These are phyloP conservation scores for Exophiala oligosperma DNA, from an alignment of 2,329 filamentous ascomycete species.

Conservation along the genomic window DNA sequence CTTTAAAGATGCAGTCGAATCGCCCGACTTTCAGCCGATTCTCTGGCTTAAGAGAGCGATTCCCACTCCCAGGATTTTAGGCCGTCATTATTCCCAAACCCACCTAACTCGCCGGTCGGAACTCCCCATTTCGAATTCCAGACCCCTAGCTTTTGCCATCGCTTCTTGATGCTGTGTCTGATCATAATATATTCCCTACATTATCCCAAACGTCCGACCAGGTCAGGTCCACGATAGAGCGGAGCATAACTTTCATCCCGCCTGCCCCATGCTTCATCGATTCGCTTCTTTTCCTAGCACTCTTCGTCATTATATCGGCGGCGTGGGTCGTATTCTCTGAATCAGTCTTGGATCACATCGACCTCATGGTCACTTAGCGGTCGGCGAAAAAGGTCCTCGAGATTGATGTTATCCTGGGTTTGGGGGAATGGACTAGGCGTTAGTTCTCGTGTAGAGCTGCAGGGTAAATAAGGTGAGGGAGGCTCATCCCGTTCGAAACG, in stretches of 20 bases:
- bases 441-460: slow-evolving; percentile 1
- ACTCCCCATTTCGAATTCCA: slow-evolving; percentile 9
- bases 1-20: slow-evolving; percentile 4
- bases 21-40: background rate
- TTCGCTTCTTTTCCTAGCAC: slow-evolving; percentile 3
- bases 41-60: background rate
- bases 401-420: slow-evolving; percentile 1
- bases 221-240: slow-evolving; percentile 13
- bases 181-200: slow-evolving; percentile 7
- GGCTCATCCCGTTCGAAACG: slow-evolving; percentile 9
- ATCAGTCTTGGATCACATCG: background rate
- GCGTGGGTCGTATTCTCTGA: background rate
- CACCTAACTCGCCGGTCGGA: slow-evolving; percentile 1
- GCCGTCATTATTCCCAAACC: slow-evolving; percentile 1
- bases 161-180: slow-evolving; percentile 11
- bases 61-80: slow-evolving; percentile 1
- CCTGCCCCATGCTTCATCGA: background rate
- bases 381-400: slow-evolving; percentile 9
- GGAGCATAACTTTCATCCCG: slow-evolving; percentile 2
- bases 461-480: slow-evolving; percentile 4
- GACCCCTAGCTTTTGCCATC: slow-evolving; percentile 10
- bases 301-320: slow-evolving; percentile 2
- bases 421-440: background rate
- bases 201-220: slow-evolving; percentile 4
- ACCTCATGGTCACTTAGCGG: slow-evolving; percentile 11